Percentiles rank a stretch among this genome's conserved stretches.
Conservation (phyloP, 2,329 filamentous ascomycete species). For the Escovopsis sp. region DNA sequence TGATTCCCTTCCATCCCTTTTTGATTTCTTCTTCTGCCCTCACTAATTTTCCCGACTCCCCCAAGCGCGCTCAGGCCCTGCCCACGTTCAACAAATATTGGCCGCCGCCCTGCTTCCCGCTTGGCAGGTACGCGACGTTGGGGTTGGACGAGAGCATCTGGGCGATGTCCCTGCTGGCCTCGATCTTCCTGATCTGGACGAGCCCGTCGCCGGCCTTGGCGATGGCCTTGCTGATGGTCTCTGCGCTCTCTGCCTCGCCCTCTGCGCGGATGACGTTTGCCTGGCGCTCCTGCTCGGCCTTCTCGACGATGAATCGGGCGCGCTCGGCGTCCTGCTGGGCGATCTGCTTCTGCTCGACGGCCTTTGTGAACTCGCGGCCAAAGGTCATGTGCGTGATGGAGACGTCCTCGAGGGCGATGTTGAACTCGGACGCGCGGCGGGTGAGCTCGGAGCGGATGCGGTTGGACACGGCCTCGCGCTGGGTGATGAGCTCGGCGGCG, state of each 20-base stretch:
- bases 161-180: constrained; percentile 92
- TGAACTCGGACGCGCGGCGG: constrained; percentile 90
- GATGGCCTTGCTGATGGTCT: constrained; percentile 88
- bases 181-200: constrained; percentile 91
- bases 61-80: constrained; percentile 18
- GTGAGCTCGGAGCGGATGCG: constrained; percentile 86
- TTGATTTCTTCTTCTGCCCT: neutral
- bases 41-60: neutral
- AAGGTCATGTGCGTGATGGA: constrained; percentile 99
- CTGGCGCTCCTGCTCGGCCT: constrained; percentile 95
- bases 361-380: constrained; percentile 95
- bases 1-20: constrained; percentile 7
- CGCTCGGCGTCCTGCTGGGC: constrained; percentile 97
- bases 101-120: constrained; percentile 45
- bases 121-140: constrained; percentile 87
- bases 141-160: constrained; percentile 79
- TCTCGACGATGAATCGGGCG: constrained; percentile 95
- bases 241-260: constrained; percentile 92
- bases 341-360: constrained; percentile 99
- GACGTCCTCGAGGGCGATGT: constrained; percentile 96
- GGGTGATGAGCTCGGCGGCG: constrained; percentile 94
- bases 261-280: constrained; percentile 97
- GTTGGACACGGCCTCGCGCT: constrained; percentile 91
- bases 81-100: constrained; percentile 40
- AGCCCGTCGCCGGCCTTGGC: constrained; percentile 86